Percentiles rank a stretch among this genome's conserved stretches.
Conservation (phyloP, 768 basidiomycete species). For the Tricholoma sp. region DNA sequence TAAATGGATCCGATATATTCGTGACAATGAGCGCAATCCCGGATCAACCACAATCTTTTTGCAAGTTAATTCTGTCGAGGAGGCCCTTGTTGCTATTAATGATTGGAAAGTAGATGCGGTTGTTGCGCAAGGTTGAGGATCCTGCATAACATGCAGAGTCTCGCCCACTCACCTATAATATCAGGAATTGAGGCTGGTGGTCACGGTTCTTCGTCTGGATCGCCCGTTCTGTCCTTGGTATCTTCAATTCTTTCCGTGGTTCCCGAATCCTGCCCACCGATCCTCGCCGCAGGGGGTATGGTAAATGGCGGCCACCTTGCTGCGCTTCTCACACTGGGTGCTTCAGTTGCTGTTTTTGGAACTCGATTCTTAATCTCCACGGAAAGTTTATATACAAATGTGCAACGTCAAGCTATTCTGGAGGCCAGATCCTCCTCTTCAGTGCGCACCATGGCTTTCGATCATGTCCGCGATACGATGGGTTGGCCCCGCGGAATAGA, state of each 20-base stretch:
- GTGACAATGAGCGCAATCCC: conserved; percentile 43
- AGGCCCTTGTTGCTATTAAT: conserved; percentile 54
- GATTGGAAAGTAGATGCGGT: conserved; percentile 72
- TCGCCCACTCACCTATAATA: neutral
- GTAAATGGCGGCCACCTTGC: conserved; percentile 61
- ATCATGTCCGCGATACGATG: conserved; percentile 47
- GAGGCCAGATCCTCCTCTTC: conserved; percentile 40
- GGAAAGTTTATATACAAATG: conserved; percentile 54
- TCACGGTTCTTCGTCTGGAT: conserved; percentile 55
- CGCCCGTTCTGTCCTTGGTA: conserved; percentile 57
- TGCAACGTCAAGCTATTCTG: conserved; percentile 49
- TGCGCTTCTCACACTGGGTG: conserved; percentile 60
- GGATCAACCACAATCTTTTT: conserved; percentile 54
- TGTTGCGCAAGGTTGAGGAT: conserved; percentile 66
- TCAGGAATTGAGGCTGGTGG: conserved; percentile 78
- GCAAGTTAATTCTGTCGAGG: conserved; percentile 55
- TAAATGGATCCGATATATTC: conserved; percentile 58
- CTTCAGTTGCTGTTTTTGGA: conserved; percentile 62
- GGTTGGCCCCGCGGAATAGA: conserved; percentile 61
- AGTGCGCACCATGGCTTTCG: conserved; percentile 60
- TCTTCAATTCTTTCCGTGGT: conserved; percentile 45
- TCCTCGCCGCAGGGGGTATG: conserved; percentile 76
- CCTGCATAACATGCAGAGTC: neutral
- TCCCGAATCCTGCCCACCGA: conserved; percentile 37
- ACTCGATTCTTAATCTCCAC: conserved; percentile 70